phyloP scores from a whole-genome alignment of 495 filamentous ascomycete species.

The Platismatia glauca region DNA sequence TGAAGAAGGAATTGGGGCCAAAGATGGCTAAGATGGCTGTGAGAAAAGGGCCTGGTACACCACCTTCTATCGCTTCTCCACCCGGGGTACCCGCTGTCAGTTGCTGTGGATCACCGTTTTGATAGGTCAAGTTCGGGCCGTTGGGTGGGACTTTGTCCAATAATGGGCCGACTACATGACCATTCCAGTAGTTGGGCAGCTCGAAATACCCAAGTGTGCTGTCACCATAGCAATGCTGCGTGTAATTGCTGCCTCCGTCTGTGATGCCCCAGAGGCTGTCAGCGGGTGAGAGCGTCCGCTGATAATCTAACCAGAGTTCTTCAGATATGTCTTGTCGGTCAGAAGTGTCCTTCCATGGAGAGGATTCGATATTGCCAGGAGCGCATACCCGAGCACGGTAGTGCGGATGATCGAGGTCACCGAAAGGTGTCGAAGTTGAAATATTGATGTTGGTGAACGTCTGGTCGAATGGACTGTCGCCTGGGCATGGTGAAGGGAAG shows the following conservation, averaged over 20 bases:
- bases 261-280: not conserved
- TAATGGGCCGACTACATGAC: slow-evolving; percentile 21
- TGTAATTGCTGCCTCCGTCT: slow-evolving; percentile 4
- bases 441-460: not conserved
- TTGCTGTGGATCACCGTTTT: not conserved
- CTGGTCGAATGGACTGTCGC: not conserved
- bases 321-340: slow-evolving; percentile 30
- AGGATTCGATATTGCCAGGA: not conserved
- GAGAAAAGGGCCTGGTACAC: slow-evolving; percentile 27
- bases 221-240: slow-evolving; percentile 7
- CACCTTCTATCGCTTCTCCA: not conserved
- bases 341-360: slow-evolving; percentile 28
- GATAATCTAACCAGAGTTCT: slow-evolving; percentile 17
- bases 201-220: slow-evolving; percentile 32
- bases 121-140: not conserved
- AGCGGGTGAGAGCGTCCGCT: not conserved
- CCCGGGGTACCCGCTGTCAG: not conserved
- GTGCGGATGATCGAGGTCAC: not conserved
- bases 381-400: not conserved
- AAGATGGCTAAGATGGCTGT: slow-evolving; percentile 28
- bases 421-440: slow-evolving; percentile 1
- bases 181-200: slow-evolving; percentile 29
- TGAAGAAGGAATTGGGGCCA: slow-evolving; percentile 26
- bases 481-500: slow-evolving; percentile 1
- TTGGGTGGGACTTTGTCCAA: slow-evolving; percentile 17